phyloP scores from a whole-genome alignment of 2,329 filamentous ascomycete species.

The Waltergamsia citrina region DNA sequence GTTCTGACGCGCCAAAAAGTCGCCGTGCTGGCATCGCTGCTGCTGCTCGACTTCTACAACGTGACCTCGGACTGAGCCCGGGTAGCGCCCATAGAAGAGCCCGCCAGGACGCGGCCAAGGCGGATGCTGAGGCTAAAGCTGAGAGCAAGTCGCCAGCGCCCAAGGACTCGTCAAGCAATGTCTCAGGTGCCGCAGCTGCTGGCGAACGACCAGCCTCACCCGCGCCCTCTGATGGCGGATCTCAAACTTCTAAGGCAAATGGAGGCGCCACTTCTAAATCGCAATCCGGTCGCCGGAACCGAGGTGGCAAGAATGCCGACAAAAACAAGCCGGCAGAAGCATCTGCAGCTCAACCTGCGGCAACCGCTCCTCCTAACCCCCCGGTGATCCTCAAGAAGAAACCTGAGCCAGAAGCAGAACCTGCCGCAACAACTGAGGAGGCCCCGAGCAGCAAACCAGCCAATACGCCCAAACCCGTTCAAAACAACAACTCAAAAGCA shows the following conservation, averaged over 20 bases:
- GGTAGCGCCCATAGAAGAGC: slow-evolving; percentile 53
- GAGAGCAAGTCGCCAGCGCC: slow-evolving; percentile 5
- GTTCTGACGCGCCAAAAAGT: slow-evolving; percentile 37
- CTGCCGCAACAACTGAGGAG: slow-evolving; percentile 1
- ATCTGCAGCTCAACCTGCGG: slow-evolving; percentile 14
- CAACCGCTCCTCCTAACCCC: slow-evolving; percentile 16
- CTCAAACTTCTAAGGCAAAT: not conserved
- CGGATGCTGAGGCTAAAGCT: slow-evolving; percentile 36
- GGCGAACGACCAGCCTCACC: slow-evolving; percentile 12
- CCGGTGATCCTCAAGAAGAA: slow-evolving; percentile 33
- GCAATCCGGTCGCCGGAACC: slow-evolving; percentile 15
- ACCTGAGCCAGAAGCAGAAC: slow-evolving; percentile 13
- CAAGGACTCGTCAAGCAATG: slow-evolving; percentile 5
- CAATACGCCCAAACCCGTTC: slow-evolving; percentile 11
- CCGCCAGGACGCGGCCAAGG: slow-evolving; percentile 48
- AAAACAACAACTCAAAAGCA: slow-evolving; percentile 23
- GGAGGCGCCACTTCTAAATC: not conserved
- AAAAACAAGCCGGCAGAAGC: slow-evolving; percentile 26
- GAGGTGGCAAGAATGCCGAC: slow-evolving; percentile 26
- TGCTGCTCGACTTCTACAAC: slow-evolving; percentile 55
- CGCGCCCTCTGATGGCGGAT: slow-evolving; percentile 5
- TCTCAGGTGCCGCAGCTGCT: slow-evolving; percentile 7
- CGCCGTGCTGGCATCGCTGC: slow-evolving; percentile 52
- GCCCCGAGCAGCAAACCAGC: slow-evolving; percentile 5
- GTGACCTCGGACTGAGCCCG: slow-evolving; percentile 55